Base-by-base conservation (phyloP, 148 eudicot species). In the Cornus kousa region DNA sequence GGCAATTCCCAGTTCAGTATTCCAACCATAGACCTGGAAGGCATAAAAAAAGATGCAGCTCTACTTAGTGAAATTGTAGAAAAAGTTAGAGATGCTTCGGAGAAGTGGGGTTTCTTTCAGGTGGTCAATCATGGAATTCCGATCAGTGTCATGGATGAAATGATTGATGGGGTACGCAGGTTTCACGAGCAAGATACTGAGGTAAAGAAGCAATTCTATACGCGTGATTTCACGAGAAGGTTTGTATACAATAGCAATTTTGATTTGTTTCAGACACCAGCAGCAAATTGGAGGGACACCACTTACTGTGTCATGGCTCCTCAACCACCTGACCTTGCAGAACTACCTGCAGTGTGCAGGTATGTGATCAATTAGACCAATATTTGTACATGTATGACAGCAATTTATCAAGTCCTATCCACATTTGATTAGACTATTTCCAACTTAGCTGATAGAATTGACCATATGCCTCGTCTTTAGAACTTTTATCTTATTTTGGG, bases 121-220 rank as follows among this genome's bases (percentile, higher is more conserved):
- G 82, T 88, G 7, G 67, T 88, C 1, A 85, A 88, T 75, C 93
- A 90, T 46, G 90, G 86, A 5, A 81, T 90, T 10, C 73, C 89
- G 0, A 1, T 2, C 1, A 70, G 77, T 32, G 68, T 83, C 1
- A 0, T 88, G 65, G 78, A 85, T 0, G 78, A 67, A 4, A 80
- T 83, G 86, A 3, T 83, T 12, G 78, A 77, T 3, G 84, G 84
- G 5, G 68, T 79, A 1, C 50, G 82, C 0, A 43, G 9, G 72
- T 91, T 89, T 72, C 73, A 83, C 22, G 91, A 88, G 69, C 90
- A 87, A 60, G 88, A 84, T 31, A 9, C 2, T 6, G 80, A 79
- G 40, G 75, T 24, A 12, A 87, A 84, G 83, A 79, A 85, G 24
- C 3, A 23, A 20, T 77, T 57, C 5, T 88, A 90, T 43, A 48